phyloP scores from a whole-genome alignment of 495 filamentous ascomycete species.

The Penicillium paradoxum region DNA sequence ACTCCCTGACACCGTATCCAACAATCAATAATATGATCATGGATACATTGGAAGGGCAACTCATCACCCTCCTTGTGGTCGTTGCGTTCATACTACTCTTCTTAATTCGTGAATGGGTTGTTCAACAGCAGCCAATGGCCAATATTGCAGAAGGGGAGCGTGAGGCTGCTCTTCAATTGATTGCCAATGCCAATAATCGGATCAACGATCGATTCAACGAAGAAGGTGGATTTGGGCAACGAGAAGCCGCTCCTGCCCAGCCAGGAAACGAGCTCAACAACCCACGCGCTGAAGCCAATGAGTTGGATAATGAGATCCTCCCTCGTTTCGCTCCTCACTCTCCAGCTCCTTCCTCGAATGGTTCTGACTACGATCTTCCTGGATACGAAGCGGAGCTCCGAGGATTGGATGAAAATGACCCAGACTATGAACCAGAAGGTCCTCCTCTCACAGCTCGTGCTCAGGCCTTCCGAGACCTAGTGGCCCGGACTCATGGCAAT shows the following conservation, averaged over 20 bases:
- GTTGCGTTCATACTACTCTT: constrained; percentile 92
- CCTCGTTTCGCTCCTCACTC: constrained; percentile 13
- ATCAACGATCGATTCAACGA: constrained; percentile 16
- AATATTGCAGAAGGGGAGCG: constrained; percentile 52
- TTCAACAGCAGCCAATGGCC: constrained; percentile 86
- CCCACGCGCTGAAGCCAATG: constrained; percentile 13
- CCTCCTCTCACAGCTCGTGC: constrained; percentile 19
- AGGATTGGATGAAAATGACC: neutral
- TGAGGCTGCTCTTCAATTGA: constrained; percentile 37
- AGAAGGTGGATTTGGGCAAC: constrained; percentile 8
- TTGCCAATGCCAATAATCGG: constrained; percentile 39
- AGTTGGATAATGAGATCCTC: constrained; percentile 13
- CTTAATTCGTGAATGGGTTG: constrained; percentile 94
- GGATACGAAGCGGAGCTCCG: constrained; percentile 3
- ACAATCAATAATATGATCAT: constrained; percentile 76
- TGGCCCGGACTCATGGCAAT: constrained; percentile 51
- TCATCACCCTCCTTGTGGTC: constrained; percentile 88
- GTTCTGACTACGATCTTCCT: constrained; percentile 18
- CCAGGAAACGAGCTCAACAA: constrained; percentile 8
- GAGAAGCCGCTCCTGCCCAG: neutral
- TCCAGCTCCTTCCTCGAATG: constrained; percentile 21
- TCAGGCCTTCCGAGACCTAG: constrained; percentile 48
- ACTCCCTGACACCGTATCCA: constrained; percentile 64
- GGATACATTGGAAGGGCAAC: constrained; percentile 81
- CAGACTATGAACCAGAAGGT: neutral